Percentiles rank a stretch among this genome's conserved stretches.
Evolutionary conservation across 805 yeast genomes (phyloP).

Genomic region (Ascoidea asiatica): DNA sequence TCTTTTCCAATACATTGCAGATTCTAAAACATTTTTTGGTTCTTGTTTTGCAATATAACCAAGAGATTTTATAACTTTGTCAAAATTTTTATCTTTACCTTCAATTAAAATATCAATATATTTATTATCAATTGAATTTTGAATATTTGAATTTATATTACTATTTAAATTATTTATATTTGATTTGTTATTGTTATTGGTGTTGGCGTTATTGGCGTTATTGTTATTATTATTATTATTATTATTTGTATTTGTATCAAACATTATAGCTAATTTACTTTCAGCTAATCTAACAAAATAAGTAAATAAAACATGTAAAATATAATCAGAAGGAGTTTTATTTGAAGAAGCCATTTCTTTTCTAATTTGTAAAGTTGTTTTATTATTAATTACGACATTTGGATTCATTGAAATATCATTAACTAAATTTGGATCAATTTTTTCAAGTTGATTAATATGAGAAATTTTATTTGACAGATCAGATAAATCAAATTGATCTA

Average conservation of each 20-base stretch:
- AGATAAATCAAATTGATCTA: background rate
- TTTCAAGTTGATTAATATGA: background rate
- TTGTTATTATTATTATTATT: no score
- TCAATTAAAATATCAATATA: slow-evolving; percentile 63
- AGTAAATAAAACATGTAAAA: slow-evolving; percentile 86
- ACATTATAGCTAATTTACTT: slow-evolving; percentile 61
- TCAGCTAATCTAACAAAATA: slow-evolving; percentile 94
- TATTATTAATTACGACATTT: background rate
- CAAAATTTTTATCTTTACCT: slow-evolving; percentile 80
- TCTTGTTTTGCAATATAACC: slow-evolving; percentile 84
- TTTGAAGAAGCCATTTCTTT: slow-evolving; percentile 35
- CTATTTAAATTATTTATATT: background rate
- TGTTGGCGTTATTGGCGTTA: background rate
- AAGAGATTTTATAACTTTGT: slow-evolving; percentile 68
- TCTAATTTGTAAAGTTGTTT: slow-evolving; percentile 13
- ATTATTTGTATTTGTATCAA: slow-evolving; percentile 27
- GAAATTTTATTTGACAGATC: background rate
- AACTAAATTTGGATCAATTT: background rate
- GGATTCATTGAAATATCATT: background rate
- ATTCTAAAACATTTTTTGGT: slow-evolving; percentile 93
- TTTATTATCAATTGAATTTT: background rate
- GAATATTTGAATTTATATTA: background rate
- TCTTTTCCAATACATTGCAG: slow-evolving; percentile 97
- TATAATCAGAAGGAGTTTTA: slow-evolving; percentile 76
- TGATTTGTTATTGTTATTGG: background rate